Percentiles rank a stretch among this genome's conserved stretches.
Evolutionary conservation across 192 early-diverging fungal species (phyloP).

Genomic region (Mortierella claussenii): DNA sequence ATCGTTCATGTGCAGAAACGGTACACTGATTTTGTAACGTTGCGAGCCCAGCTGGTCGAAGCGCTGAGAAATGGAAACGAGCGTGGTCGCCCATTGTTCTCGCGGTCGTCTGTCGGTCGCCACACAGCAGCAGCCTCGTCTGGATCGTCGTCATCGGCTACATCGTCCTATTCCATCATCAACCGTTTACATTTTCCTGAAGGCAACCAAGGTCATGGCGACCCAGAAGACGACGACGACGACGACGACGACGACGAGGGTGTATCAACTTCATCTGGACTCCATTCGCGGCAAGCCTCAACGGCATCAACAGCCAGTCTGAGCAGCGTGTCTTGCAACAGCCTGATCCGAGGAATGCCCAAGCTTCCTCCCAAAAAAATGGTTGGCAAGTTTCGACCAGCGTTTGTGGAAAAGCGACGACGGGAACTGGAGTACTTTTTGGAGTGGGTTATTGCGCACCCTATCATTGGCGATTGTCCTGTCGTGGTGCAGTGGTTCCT

Average conservation of each 20-base stretch:
- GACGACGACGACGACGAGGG: slow-evolving; percentile 19
- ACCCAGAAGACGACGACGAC: slow-evolving; percentile 2
- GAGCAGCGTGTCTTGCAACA: neutral
- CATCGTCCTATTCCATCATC: neutral
- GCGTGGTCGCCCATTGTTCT: neutral
- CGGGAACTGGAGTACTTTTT: slow-evolving; percentile 65
- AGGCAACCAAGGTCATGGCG: neutral
- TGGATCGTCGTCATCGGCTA: neutral
- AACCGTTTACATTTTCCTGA: too few relatives aligned
- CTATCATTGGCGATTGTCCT: slow-evolving; percentile 54
- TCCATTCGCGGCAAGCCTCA: slow-evolving; percentile 4
- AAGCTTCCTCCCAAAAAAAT: slow-evolving; percentile 64
- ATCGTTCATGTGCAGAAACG: slow-evolving; percentile 56
- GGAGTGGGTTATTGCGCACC: slow-evolving; percentile 63
- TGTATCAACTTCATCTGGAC: neutral
- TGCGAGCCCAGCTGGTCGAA: slow-evolving; percentile 52
- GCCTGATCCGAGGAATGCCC: slow-evolving; percentile 51
- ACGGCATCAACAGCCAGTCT: neutral
- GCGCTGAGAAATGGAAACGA: slow-evolving; percentile 8
- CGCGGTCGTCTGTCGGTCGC: neutral
- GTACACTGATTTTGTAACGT: slow-evolving; percentile 60
- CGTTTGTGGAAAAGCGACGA: slow-evolving; percentile 61
- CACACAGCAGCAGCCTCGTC: neutral
- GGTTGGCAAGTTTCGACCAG: slow-evolving; percentile 59
- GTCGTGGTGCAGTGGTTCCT: slow-evolving; percentile 62